Base-by-base conservation (phyloP, 345 rosid species). In the Camelina neglecta region DNA sequence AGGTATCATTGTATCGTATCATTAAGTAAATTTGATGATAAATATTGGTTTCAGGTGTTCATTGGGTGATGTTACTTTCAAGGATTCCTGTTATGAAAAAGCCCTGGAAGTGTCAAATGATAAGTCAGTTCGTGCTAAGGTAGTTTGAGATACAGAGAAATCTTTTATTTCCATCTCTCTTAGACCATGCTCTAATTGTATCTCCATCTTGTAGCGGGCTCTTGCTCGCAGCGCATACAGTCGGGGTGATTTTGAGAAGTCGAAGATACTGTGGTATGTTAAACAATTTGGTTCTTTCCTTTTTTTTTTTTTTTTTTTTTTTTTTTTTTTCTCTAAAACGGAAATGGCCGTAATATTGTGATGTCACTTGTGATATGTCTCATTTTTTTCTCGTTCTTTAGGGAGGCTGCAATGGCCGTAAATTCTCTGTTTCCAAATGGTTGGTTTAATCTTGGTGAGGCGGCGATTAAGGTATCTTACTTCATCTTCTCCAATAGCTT, bases 381-480 rank as follows among this genome's bases (percentile, higher is more conserved):
- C 77, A 70, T 20, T 33, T 59, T 29, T 29, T 81, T 60, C 36
- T 69, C 60, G 10, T 72, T 10, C 50, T 56, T 13, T 73, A 94
- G 98, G 98, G 97, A 89, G 78, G 84, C 96, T 74, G 98, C 97
- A 44, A 85, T 94, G 98, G 85, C 92, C 58, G 63, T 92, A 79
- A 94, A 94, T 86, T 92, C 98, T 15, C 82, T 94, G 76, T 90
- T 85, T 81, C 89, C 89, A 11, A 90, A 90, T 85, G 98, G 98
- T 70, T 94, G 98, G 98, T 94, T 89, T 90, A 93, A 93, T 59
- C 90, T 94, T 68, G 98, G 98, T 64, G 79, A 92, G 80, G 97
- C 98, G 82, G 97, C 98, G 21, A 75, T 94, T 80, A 95, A 92
- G 97, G 98, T 93, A 81, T 67, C 26, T 41, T 65, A 42, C 21